Conservation (phyloP, 2,329 filamentous ascomycete species). For the Hypoxylon sp. region DNA sequence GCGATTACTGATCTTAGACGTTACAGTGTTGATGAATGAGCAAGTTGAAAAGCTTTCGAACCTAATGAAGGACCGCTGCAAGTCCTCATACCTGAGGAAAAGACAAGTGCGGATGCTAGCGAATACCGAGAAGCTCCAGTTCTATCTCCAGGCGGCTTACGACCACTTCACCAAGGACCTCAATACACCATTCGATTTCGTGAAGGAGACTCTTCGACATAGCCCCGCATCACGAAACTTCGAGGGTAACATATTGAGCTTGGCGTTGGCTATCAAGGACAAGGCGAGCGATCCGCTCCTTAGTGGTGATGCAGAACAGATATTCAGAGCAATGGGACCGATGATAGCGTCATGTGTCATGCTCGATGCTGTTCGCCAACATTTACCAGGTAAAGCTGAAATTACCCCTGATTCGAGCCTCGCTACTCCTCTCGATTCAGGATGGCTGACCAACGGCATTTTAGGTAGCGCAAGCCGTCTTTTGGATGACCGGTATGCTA, state of each 20-base stretch:
- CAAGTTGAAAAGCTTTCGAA: slow-evolving; percentile 63
- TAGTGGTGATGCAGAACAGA: slow-evolving; percentile 49
- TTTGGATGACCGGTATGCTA: slow-evolving; percentile 53
- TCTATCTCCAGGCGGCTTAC: slow-evolving; percentile 54
- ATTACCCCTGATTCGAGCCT: background rate
- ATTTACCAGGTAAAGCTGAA: slow-evolving; percentile 48
- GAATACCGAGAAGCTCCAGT: slow-evolving; percentile 50
- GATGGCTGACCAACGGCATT: slow-evolving; percentile 5
- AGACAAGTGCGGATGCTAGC: slow-evolving; percentile 58
- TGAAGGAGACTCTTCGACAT: slow-evolving; percentile 54
- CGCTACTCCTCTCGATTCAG: background rate
- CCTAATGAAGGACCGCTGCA: slow-evolving; percentile 59
- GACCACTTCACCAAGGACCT: slow-evolving; percentile 54
- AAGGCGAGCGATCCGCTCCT: slow-evolving; percentile 40
- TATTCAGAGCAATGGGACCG: slow-evolving; percentile 53
- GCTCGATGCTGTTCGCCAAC: slow-evolving; percentile 54
- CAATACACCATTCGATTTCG: slow-evolving; percentile 55
- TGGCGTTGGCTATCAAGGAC: slow-evolving; percentile 52
- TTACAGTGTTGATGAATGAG: slow-evolving; percentile 63
- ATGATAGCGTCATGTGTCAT: slow-evolving; percentile 55
- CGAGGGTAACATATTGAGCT: slow-evolving; percentile 53
- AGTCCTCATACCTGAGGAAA: slow-evolving; percentile 60
- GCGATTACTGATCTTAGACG: slow-evolving; percentile 16
- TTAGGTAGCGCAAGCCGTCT: slow-evolving; percentile 52
- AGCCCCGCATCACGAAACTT: slow-evolving; percentile 53